Base-by-base conservation (phyloP, 1,284 basidiomycete species). In the Sanguinoderma infundibulare region DNA sequence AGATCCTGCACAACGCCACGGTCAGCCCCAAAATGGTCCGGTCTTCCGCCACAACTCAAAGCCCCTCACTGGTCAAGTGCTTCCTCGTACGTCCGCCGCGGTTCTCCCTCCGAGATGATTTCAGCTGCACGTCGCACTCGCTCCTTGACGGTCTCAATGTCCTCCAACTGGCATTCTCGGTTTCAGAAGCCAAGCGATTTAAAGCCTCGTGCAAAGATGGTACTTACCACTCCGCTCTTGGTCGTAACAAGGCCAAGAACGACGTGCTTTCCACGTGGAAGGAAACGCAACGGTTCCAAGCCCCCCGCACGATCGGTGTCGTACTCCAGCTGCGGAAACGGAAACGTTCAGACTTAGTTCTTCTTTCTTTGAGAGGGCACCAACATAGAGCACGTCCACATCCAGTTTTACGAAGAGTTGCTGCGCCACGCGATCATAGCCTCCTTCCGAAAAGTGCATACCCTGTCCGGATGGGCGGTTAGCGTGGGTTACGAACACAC, bases 241-340 rank as follows among this genome's bases (percentile, higher is more conserved):
- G 87, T 89, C 0, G 89, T 87, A 47, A 94, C 81, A 20, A 94
- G 78, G n/a, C 92, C 92, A 12, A 95, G 78, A 12, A 94, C 87
- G 34, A 84, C 86, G 9, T 81, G 78, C 72, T 92, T 93, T 72
- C 86, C 78, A 30, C 77, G 76, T 0, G 92, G 91, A 15, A 95
- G 78, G 66, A 87, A 70, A 61, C 77, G 83, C 50, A 93, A 79
- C 2, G 90, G 88, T 68, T 82, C 79, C 64, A 93, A 90, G 54
- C 83, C 81, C 40, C 90, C 90, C 0, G 90, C 83, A 20, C 90
- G 85, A 57, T 83, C 81, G 24, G 86, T 88, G 72, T 95, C 92
- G 73, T 92, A 94, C 75, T 94, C 91, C 51, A 90, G 80, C 86
- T 87, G 69, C 57, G 55, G 36, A 54, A 57, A 51, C 24, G 30